A percentile compares a stretch with the other conserved stretches of the same genome.
Evolutionary conservation across 2,329 filamentous ascomycete genomes (phyloP).

Genomic region (Aphanocladium album): DNA sequence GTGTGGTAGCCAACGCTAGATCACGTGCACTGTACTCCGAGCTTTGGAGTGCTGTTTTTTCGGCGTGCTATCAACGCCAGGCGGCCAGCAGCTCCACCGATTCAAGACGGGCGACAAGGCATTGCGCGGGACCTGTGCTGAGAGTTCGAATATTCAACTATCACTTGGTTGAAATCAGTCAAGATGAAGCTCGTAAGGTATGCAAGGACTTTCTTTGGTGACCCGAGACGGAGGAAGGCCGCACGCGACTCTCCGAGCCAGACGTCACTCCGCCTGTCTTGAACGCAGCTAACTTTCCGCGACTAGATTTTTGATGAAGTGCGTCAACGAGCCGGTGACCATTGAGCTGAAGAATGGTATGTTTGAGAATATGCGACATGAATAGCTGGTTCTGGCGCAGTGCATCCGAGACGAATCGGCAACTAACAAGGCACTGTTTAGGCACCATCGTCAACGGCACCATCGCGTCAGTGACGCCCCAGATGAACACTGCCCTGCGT

Average conservation of each 20-base stretch:
- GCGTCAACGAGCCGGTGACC: constrained; percentile 95
- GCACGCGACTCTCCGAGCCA: constrained; percentile 35
- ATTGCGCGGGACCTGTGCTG: constrained; percentile 8
- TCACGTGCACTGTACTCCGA: constrained; percentile 5
- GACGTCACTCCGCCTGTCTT: neutral
- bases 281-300: constrained; percentile 22
- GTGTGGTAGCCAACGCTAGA: neutral
- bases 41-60: constrained; percentile 2
- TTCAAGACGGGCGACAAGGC: constrained; percentile 9
- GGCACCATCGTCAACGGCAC: constrained; percentile 96
- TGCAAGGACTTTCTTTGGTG: constrained; percentile 27
- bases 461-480: constrained; percentile 90
- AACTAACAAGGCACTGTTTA: constrained; percentile 30
- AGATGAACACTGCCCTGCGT: constrained; percentile 97
- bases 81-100: constrained; percentile 13
- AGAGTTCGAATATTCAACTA: neutral
- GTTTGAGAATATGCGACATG: constrained; percentile 14
- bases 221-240: constrained; percentile 17
- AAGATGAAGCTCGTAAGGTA: constrained; percentile 98
- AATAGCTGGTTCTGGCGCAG: neutral
- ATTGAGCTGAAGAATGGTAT: constrained; percentile 97
- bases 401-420: neutral
- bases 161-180: constrained; percentile 23
- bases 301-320: constrained; percentile 96
- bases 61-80: constrained; percentile 3